Evolutionary conservation across 768 basidiomycete species (phyloP).

Genomic region (Lentinula edodes): DNA sequence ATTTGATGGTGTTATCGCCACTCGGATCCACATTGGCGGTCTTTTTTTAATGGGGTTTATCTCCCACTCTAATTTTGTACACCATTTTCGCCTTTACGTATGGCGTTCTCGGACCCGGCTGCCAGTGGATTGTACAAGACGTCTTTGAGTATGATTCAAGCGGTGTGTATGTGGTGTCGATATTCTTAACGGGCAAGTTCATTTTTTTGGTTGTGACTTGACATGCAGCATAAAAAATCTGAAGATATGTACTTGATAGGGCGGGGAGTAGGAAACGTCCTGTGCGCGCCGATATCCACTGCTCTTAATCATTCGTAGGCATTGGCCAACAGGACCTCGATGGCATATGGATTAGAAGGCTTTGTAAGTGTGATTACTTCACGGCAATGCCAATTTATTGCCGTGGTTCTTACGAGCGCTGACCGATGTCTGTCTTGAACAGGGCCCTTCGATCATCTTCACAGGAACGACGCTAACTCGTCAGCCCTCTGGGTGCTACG

Average conservation of each 20-base stretch:
- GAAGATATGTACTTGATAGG: background rate
- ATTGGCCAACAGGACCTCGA: slow-evolving; percentile 1
- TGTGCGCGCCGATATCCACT: slow-evolving; percentile 6
- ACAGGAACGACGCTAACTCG: background rate
- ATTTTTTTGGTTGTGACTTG: background rate
- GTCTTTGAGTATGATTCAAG: slow-evolving; percentile 9
- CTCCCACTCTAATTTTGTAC: slow-evolving; percentile 3
- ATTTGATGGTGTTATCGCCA: slow-evolving; percentile 10
- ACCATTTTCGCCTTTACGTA: slow-evolving; percentile 11
- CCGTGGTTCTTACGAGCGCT: background rate
- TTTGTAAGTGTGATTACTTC: slow-evolving; percentile 1
- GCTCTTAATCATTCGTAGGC: background rate
- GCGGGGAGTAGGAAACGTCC: slow-evolving; percentile 10
- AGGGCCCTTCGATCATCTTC: slow-evolving; percentile 5
- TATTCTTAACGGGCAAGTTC: slow-evolving; percentile 11
- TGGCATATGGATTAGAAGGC: slow-evolving; percentile 11
- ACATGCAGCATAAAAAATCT: too few species aligned
- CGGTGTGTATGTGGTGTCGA: slow-evolving; percentile 7
- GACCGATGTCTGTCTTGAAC: background rate
- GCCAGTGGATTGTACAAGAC: slow-evolving; percentile 10
- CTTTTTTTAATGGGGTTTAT: slow-evolving; percentile 13
- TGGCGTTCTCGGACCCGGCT: slow-evolving; percentile 12
- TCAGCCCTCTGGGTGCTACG: background rate
- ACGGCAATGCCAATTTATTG: background rate
- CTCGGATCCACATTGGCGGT: slow-evolving; percentile 11